phyloP scores from a whole-genome alignment of 768 basidiomycete species.

The Baorangia bicolor region DNA sequence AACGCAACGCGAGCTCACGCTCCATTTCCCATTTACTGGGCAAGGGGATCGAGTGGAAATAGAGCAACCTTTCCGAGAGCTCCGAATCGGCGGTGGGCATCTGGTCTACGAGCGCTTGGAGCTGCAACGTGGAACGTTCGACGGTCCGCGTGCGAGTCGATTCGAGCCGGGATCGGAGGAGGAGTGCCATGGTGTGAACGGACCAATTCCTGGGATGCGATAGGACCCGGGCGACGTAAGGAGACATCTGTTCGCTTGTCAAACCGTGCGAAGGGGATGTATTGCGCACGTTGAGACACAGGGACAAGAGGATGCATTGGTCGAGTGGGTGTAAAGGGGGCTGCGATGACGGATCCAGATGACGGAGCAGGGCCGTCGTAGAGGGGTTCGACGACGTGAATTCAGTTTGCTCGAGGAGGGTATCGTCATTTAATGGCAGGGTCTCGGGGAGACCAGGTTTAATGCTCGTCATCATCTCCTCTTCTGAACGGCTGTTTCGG shows the following conservation, averaged over 20 bases:
- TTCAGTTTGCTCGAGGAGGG: conserved; percentile 88
- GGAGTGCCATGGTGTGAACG: conserved; percentile 92
- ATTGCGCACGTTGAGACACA: conserved; percentile 89
- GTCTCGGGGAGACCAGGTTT: conserved; percentile 63
- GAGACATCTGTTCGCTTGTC: conserved; percentile 87
- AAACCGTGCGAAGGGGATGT: conserved; percentile 88
- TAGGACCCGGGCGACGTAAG: conserved; percentile 89
- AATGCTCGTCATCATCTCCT: background rate
- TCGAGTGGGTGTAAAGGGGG: conserved; percentile 90
- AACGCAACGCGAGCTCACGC: conserved; percentile 81
- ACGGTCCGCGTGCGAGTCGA: conserved; percentile 86
- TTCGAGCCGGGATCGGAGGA: conserved; percentile 91
- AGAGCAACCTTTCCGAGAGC: conserved; percentile 70
- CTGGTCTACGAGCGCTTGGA: conserved; percentile 95
- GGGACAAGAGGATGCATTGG: conserved; percentile 86
- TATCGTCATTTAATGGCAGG: conserved; percentile 89
- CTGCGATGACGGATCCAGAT: conserved; percentile 81
- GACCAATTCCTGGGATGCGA: conserved; percentile 93
- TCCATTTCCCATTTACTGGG: conserved; percentile 95
- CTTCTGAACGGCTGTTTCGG: conserved; percentile 1
- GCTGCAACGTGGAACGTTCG: conserved; percentile 88
- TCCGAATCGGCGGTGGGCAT: conserved; percentile 87
- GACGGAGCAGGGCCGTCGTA: conserved; percentile 49
- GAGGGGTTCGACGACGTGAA: conserved; percentile 75
- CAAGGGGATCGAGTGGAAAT: conserved; percentile 77